phyloP scores from a whole-genome alignment of 345 rosid species.

The Melaleuca alternifolia region DNA sequence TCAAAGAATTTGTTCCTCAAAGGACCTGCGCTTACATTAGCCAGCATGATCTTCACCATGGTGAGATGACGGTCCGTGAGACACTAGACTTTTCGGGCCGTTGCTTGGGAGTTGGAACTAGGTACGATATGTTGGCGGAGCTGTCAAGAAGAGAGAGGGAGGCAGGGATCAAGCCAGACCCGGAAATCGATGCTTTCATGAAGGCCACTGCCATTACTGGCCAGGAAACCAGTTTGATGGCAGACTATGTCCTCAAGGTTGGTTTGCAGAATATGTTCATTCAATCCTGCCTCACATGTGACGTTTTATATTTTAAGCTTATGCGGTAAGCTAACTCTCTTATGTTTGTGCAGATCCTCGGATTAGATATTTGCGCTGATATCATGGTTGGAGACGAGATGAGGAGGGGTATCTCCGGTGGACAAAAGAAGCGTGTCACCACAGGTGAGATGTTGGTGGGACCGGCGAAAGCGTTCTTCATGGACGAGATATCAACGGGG shows the following conservation, averaged over 20 bases:
- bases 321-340: background rate
- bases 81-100: conserved; percentile 30
- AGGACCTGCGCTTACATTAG: conserved; percentile 34
- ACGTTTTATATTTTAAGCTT: background rate
- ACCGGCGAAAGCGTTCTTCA: conserved; percentile 31
- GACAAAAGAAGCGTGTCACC: conserved; percentile 38
- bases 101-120: conserved; percentile 30
- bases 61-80: conserved; percentile 34
- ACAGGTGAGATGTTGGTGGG: conserved; percentile 42
- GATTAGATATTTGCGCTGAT: conserved; percentile 33
- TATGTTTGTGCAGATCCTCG: conserved; percentile 14
- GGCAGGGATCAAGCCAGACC: conserved; percentile 27
- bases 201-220: conserved; percentile 26
- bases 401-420: conserved; percentile 43
- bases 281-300: background rate
- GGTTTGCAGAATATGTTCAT: background rate
- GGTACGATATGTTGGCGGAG: conserved; percentile 20
- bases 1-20: conserved; percentile 34
- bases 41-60: conserved; percentile 30
- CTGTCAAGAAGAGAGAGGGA: conserved; percentile 28
- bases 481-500: conserved; percentile 51
- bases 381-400: conserved; percentile 32
- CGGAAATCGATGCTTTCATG: conserved; percentile 26
- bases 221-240: conserved; percentile 17
- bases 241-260: conserved; percentile 34